Base-by-base conservation (phyloP, 2,329 filamentous ascomycete genomes). In the Ascochyta rabiei region DNA sequence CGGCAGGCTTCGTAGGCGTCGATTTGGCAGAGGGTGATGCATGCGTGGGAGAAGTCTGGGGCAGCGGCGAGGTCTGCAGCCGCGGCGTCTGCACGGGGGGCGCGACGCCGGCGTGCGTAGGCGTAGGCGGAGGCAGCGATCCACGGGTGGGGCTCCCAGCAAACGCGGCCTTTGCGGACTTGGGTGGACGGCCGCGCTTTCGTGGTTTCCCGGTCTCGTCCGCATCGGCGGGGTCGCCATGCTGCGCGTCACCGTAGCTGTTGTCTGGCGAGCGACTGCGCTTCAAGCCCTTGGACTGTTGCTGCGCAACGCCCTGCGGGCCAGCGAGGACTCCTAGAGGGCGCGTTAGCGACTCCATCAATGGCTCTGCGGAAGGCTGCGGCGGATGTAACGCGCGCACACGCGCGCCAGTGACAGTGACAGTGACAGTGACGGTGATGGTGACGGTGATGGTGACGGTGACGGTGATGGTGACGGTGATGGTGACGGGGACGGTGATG, bases 1-100 rank as follows among this genome's bases (percentile, higher is more conserved):
- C 90, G 9, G 82, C 71, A 26, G 86, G 82, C 77, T 96, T 96
- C 30, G 88, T 88, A 5, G 90, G 89, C 3, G 91, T 91, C 2
- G 88, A 84, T 76, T 93, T 95, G 49, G 59, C 46, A 19, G 90
- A 86, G 15, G 91, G 84, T 13, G 86, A 86, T 16, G 79, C 75
- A 59, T 85, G 90, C 18, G 79, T 77, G 13, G 85, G 84, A 18
- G 84, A 84, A 8, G 70, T 69, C 52, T 82, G 80, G 34, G 81
- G 77, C 35, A 81, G 71, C 37, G 75, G 65, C 57, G 81, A 75
- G n/a, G 75, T 76, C 61, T 73, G 86, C 76, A 77, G 79, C 77
- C 75, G 84, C 53, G 79, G 86, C 70, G 74, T 85, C 71, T 81
- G 80, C 48, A 81, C 77, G 38, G 77, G 76, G 34, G 77, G 76